phyloP scores from a whole-genome alignment of 106 monocot genomes.

The Phalaenopsis aphrodite region DNA sequence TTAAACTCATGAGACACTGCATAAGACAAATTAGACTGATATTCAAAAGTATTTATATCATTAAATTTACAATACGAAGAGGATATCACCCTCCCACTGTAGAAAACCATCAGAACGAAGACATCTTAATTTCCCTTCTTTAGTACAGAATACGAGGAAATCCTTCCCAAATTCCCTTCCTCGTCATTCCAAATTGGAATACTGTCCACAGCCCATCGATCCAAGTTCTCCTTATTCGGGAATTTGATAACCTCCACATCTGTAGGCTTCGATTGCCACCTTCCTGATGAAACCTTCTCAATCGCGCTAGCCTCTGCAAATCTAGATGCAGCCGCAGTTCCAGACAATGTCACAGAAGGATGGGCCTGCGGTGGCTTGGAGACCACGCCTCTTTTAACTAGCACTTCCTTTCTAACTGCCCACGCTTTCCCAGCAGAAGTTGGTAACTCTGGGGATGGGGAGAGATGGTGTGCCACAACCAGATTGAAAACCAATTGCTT shows the following conservation, averaged over 20 bases:
- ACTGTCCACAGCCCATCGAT: constrained; percentile 12
- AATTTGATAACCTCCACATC: constrained; percentile 29
- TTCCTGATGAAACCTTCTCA: constrained; percentile 79
- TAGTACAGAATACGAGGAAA: not conserved
- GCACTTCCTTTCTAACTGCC: constrained; percentile 48
- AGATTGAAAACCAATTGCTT: constrained; percentile 19
- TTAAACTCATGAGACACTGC: constrained; percentile 38
- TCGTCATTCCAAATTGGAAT: constrained; percentile 13
- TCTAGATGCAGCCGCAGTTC: constrained; percentile 29
- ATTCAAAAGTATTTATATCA: constrained; percentile 17
- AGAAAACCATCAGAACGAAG: not conserved
- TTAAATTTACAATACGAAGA: constrained; percentile 22
- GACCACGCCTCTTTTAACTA: not conserved
- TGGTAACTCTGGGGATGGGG: not conserved
- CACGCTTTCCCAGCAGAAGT: constrained; percentile 25
- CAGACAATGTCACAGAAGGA: not conserved
- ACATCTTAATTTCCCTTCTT: constrained; percentile 6
- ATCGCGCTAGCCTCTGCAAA: constrained; percentile 92
- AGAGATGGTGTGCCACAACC: constrained; percentile 1
- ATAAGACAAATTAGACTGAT: constrained; percentile 11
- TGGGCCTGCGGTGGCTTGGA: constrained; percentile 1
- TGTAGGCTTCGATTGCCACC: constrained; percentile 55
- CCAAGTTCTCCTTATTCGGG: constrained; percentile 13
- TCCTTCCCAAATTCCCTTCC: constrained; percentile 8
- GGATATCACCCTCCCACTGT: constrained; percentile 13